Conservation (phyloP, 2,329 filamentous ascomycete genomes). For the Emergomyces pasteurianus region DNA sequence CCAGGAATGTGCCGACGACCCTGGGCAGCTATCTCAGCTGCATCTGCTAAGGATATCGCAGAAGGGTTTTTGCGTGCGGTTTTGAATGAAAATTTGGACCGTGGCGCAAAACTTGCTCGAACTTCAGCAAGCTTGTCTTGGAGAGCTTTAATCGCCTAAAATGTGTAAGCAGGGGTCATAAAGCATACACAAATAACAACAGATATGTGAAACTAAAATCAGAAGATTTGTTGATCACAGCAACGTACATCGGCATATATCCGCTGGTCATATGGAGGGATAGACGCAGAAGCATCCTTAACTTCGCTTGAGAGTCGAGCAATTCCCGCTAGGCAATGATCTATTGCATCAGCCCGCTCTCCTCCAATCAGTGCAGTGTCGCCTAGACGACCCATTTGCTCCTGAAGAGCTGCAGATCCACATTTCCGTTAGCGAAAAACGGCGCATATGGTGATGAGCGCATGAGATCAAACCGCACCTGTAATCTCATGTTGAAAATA, state of each 20-base stretch:
- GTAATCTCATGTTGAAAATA: conserved; percentile 68
- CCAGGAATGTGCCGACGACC: conserved; percentile 34
- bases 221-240: conserved; percentile 7
- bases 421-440: neutral
- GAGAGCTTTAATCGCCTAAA: conserved; percentile 63
- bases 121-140: conserved; percentile 66
- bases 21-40: conserved; percentile 42
- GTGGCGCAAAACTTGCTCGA: conserved; percentile 56
- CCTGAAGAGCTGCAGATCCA: conserved; percentile 52
- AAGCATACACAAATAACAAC: neutral
- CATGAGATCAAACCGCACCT: conserved; percentile 36
- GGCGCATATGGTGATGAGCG: neutral
- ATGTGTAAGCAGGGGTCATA: conserved; percentile 2
- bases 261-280: conserved; percentile 82
- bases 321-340: conserved; percentile 68
- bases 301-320: conserved; percentile 72
- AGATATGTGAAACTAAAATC: conserved; percentile 7
- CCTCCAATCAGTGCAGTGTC: conserved; percentile 52
- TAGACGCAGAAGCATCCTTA: conserved; percentile 66
- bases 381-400: conserved; percentile 58
- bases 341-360: conserved; percentile 68
- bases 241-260: conserved; percentile 61
- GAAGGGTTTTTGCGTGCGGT: conserved; percentile 40
- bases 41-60: conserved; percentile 36
- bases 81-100: conserved; percentile 76